These are phyloP conservation scores for Pyronema omphalodes DNA, from an alignment of 495 filamentous ascomycete genomes.

Conservation along the genomic window DNA sequence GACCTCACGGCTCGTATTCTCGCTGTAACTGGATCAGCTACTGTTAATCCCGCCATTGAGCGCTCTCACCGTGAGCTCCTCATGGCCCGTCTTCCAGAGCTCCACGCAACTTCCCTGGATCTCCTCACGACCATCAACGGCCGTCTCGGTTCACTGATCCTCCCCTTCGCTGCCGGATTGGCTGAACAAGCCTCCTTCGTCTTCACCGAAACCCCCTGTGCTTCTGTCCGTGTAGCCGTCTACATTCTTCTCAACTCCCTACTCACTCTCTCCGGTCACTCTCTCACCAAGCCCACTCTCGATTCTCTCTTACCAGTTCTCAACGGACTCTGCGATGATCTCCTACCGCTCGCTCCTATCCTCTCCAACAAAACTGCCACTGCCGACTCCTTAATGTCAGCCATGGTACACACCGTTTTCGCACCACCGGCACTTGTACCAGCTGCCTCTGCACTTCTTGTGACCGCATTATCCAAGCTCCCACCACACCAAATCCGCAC, in stretches of 20 bases:
- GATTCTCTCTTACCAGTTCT: conserved; percentile 10
- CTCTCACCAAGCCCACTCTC: conserved; percentile 5
- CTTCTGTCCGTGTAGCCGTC: conserved; percentile 6
- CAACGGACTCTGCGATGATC: conserved; percentile 8
- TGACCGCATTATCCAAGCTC: conserved; percentile 10
- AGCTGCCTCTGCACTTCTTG: conserved; percentile 11
- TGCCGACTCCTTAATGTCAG: conserved; percentile 12
- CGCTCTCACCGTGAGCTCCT: conserved; percentile 10
- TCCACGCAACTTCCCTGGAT: conserved; percentile 10
- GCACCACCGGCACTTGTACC: background rate
- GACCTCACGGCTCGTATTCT: conserved; percentile 15
- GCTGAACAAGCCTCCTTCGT: conserved; percentile 15
- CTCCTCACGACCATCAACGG: conserved; percentile 7
- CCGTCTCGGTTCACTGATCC: conserved; percentile 10
- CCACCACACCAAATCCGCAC: conserved; percentile 9
- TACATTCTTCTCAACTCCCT: conserved; percentile 17
- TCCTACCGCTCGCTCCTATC: conserved; percentile 10
- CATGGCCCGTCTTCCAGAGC: conserved; percentile 8
- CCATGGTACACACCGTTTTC: background rate
- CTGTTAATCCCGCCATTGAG: conserved; percentile 12
- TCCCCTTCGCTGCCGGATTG: conserved; percentile 11
- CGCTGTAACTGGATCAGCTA: conserved; percentile 4
- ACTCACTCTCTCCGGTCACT: conserved; percentile 14
- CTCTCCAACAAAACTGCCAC: conserved; percentile 10
- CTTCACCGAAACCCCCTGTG: conserved; percentile 5